Percentiles rank a stretch among this genome's conserved stretches.
phyloP scores from a whole-genome alignment of 1,284 basidiomycete genomes.

The Sparassis latifolia region DNA sequence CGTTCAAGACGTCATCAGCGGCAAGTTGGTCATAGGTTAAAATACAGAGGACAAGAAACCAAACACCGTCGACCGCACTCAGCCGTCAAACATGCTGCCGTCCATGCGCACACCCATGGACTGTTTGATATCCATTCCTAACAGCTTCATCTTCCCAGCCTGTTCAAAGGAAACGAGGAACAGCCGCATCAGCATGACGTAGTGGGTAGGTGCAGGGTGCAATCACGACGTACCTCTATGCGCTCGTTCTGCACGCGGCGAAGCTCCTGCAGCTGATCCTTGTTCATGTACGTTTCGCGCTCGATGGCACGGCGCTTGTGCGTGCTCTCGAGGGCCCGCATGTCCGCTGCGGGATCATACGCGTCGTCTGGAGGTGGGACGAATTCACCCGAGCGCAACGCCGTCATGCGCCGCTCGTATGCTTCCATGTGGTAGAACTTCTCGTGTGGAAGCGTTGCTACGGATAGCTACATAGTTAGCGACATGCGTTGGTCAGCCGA shows the following conservation, averaged over 20 bases:
- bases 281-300: constrained; percentile 66
- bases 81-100: constrained; percentile 42
- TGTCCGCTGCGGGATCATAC: constrained; percentile 78
- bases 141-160: constrained; percentile 75
- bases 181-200: too few species aligned
- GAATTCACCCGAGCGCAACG: constrained; percentile 74
- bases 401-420: constrained; percentile 76
- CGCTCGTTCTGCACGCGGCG: constrained; percentile 78
- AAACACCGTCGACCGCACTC: constrained; percentile 1
- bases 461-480: not conserved
- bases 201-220: too few species aligned
- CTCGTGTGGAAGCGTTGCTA: constrained; percentile 84
- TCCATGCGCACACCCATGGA: constrained; percentile 83
- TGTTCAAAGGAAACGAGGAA: constrained; percentile 22
- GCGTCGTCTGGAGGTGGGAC: constrained; percentile 57
- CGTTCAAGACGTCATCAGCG: too few species aligned
- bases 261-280: constrained; percentile 74
- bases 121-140: constrained; percentile 78
- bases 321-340: constrained; percentile 62
- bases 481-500: not conserved
- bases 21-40: too few species aligned
- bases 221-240: constrained; percentile 47
- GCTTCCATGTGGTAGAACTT: constrained; percentile 86
- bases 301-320: constrained; percentile 61
- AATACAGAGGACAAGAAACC: too few species aligned